Evolutionary conservation across 1,284 basidiomycete species (phyloP), one percentile per base, ranked within the genome.

Genomic region (Rhodotorula sp.): DNA sequence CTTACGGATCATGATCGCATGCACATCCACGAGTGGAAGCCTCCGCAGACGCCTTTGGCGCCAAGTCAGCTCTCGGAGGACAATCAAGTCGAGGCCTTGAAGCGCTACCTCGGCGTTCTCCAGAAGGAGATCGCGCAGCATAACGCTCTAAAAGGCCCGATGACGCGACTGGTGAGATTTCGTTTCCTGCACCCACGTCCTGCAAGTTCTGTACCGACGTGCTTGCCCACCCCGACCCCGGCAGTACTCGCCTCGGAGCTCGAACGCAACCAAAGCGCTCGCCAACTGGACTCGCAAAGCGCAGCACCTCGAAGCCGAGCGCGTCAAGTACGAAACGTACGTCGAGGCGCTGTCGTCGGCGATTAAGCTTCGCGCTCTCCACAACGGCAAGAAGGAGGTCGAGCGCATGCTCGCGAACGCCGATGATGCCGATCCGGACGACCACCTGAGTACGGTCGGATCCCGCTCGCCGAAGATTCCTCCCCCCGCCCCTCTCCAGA

Each of bases 271-370:
- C 73, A 97, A 90, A 81, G 90, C 96, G 0, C 85, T 88, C 75
- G 86, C 86, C 65, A 99, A 99, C 80, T 99, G 95, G 93, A 91
- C 93, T 81, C 89, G 89, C 78, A 94, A 92, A 80, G 92, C 90
- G 14, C 89, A 91, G 79, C 92, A 92, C 81, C 84, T 98, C 58
- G 85, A 95, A 67, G 88, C 90, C 21, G 96, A 99, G 83, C 91
- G 93, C 62, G 91, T 93, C 80, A 98, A 98, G 81, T 99, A 97
- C 82, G 89, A 93, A 65, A 91, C 90, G n/a, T 99, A 99, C 81
- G 89, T 94, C 70, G 93, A 97, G 73, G 91, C 91, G 12, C 84
- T 99, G 43, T 87, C 90, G 79, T 82, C 85, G 23, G 93, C 90
- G 34, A 94, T 95, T 87, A 83, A 84, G 12, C 85, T 93, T 54